Conservation (phyloP, 1,284 basidiomycete genomes). For the Peniophora sp. region DNA sequence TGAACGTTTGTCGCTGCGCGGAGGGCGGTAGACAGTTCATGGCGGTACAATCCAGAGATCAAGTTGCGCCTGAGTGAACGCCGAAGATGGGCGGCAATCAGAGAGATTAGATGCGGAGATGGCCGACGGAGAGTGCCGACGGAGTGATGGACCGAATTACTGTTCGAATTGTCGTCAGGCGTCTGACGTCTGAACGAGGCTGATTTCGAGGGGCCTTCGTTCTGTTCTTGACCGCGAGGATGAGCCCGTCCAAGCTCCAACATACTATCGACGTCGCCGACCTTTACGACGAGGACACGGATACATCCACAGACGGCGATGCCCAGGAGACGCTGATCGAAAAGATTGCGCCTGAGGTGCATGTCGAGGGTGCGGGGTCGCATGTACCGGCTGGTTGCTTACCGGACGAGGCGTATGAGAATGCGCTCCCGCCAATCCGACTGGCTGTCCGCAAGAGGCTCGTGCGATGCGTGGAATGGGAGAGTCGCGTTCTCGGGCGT, state of each 20-base stretch:
- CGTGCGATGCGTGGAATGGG: slow-evolving; percentile 50
- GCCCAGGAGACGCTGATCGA: not conserved
- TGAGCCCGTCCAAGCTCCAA: not conserved
- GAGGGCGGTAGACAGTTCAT: no score
- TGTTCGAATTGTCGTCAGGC: no score
- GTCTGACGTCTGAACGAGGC: no score
- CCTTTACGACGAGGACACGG: not conserved
- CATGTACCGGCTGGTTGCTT: slow-evolving; percentile 22
- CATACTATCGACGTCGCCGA: not conserved
- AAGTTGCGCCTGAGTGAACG: no score
- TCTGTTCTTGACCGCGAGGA: not conserved
- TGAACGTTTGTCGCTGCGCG: no score
- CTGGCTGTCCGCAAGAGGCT: slow-evolving; percentile 52
- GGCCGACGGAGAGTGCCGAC: no score
- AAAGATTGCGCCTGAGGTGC: not conserved
- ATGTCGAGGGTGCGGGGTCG: not conserved
- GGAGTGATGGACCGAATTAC: no score
- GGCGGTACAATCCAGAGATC: no score
- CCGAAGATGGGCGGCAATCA: no score
- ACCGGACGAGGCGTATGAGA: slow-evolving; percentile 55
- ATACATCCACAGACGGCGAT: not conserved
- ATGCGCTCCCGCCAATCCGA: slow-evolving; percentile 61
- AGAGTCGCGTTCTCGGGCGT: slow-evolving; percentile 59
- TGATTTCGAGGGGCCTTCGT: no score
- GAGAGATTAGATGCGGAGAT: no score